phyloP scores from a whole-genome alignment of 768 basidiomycete genomes.

The Pleurotus djamor region DNA sequence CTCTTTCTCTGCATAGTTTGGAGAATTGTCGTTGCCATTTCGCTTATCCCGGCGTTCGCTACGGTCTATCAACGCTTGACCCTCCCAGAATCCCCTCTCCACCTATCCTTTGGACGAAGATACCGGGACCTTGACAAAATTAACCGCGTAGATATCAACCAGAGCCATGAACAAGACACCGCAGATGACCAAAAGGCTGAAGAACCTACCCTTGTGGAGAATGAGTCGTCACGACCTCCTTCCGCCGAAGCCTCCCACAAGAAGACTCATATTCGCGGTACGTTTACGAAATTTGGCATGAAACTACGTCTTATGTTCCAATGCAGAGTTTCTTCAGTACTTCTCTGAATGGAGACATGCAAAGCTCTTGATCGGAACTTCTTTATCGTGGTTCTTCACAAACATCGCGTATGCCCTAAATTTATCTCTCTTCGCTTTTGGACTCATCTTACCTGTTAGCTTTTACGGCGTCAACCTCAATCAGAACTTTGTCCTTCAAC shows the following conservation, averaged over 20 bases:
- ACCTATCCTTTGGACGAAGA: conserved; percentile 16
- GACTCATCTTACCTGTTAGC: conserved; percentile 22
- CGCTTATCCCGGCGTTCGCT: conserved; percentile 70
- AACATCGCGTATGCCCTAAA: conserved; percentile 50
- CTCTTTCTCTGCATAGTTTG: conserved; percentile 40
- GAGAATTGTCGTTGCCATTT: conserved; percentile 71
- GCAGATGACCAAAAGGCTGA: background rate
- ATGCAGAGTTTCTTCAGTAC: conserved; percentile 58
- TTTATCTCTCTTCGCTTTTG: conserved; percentile 16
- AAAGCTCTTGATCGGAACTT: conserved; percentile 67
- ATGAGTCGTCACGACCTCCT: conserved; percentile 14
- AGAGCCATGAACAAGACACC: conserved; percentile 17
- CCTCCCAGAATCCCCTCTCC: conserved; percentile 59
- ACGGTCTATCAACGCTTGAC: conserved; percentile 78
- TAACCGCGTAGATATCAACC: conserved; percentile 20
- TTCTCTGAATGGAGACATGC: conserved; percentile 72
- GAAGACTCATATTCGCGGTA: conserved; percentile 50
- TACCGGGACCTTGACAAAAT: conserved; percentile 41
- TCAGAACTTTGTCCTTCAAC: conserved; percentile 54
- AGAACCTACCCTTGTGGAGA: background rate
- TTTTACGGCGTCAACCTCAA: conserved; percentile 68
- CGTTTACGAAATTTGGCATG: background rate
- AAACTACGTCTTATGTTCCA: background rate
- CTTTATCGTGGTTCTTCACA: conserved; percentile 70
- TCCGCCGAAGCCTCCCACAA: conserved; percentile 1